Base-by-base conservation (phyloP, 176 grass and related monocot genomes). In the Dendrocalamus sinicus region DNA sequence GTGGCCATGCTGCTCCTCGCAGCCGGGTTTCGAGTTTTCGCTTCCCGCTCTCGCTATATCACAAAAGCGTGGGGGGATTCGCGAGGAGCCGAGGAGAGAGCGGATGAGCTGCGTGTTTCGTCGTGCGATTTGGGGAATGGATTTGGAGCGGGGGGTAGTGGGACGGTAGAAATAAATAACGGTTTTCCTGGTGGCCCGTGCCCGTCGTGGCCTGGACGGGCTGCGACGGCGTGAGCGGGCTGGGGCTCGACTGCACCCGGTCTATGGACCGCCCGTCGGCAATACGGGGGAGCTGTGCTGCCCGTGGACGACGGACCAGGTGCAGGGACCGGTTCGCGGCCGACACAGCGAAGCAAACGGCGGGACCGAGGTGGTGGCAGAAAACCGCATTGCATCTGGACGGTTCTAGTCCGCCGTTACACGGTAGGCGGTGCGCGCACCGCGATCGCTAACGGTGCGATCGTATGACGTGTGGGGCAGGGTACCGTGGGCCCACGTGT, bases 31-130 rank as follows among this genome's bases (percentile, higher is more conserved):
- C 89, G 85, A 88, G 89, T 91, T 84, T 84, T 78, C 30, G 51
- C 81, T 87, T 91, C 89, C 89, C 89, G 85, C 89, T 91, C 85
- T 75, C 75, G 67, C 68, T 75, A 45, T 75, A 45, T 73, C 89
- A 41, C 76, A 57, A 54, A n/a, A 16, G 48, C 0, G 50, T 55
- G 17, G 17, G 61, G 64, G 63, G 50, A 57, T 81, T 67, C 79
- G 79, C 32, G 4, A 10, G 46, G 45, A 5, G 47, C 66, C 32
- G 4, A 10, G 46, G 45, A 5, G 47, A 12, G 58, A 9, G 8
- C 20, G 0, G 58, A 32, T 0, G 58, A 32, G 61, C 7, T 26
- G 40, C 7, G 51, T 4, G 20, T 59, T 22, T 20, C 1, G 20
- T 9, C 1, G 61, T 64, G 62, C 2, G 63, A 66, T 66, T 73